Percentiles rank a stretch among this genome's conserved stretches.
These are phyloP conservation scores for Stachybotrys echinatus DNA, from an alignment of 2,329 filamentous ascomycete genomes.

Conservation along the genomic window DNA sequence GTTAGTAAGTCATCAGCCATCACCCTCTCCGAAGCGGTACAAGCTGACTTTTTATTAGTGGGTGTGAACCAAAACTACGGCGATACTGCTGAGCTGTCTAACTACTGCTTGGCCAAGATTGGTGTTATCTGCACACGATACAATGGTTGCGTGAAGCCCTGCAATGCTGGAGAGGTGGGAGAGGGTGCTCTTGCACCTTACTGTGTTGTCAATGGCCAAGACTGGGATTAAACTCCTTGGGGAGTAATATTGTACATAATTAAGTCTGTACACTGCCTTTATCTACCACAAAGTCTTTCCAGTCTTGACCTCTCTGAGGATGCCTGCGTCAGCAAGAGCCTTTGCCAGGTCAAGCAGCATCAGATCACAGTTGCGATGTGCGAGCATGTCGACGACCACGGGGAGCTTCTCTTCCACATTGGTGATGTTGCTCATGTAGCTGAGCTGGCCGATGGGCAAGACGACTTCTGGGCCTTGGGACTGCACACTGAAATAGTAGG, in stretches of 20 bases:
- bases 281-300: too few species aligned
- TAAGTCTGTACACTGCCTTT: too few species aligned
- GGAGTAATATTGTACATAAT: too few species aligned
- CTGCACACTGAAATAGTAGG: slow-evolving; percentile 17
- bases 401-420: slow-evolving; percentile 33
- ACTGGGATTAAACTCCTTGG: not conserved
- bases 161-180: not conserved
- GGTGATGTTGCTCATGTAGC: slow-evolving; percentile 31
- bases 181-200: not conserved
- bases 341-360: not conserved
- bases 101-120: slow-evolving; percentile 1
- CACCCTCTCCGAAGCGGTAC: not conserved
- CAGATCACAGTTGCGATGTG: slow-evolving; percentile 33
- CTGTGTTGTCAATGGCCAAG: not conserved
- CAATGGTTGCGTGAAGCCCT: not conserved
- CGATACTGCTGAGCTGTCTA: not conserved
- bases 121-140: slow-evolving; percentile 1
- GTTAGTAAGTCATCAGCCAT: not conserved
- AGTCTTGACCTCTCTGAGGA: not conserved
- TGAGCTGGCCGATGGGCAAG: slow-evolving; percentile 35
- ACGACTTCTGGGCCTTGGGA: slow-evolving; percentile 32
- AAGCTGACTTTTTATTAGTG: not conserved
- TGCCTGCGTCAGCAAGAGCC: not conserved
- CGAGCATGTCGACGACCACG: slow-evolving; percentile 34
- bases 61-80: slow-evolving; percentile 1